phyloP scores from a whole-genome alignment of 164 flowering plant genomes.

The Vitis amurensis region DNA sequence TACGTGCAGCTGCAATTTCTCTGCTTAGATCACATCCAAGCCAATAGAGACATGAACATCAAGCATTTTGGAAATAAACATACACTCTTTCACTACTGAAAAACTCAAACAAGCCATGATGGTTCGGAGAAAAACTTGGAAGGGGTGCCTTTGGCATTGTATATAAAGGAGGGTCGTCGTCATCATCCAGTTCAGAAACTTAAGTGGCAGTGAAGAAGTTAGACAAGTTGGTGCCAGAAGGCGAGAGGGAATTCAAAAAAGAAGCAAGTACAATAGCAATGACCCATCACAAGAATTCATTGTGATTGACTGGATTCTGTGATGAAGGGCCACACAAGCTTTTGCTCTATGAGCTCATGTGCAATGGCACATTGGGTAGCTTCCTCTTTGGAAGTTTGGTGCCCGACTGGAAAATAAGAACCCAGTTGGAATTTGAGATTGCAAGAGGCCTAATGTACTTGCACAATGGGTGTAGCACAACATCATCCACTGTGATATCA shows the following conservation, averaged over 20 bases:
- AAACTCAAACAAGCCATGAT: constrained; percentile 15
- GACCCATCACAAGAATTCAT: constrained; percentile 23
- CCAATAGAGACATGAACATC: not conserved
- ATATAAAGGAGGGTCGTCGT: constrained; percentile 15
- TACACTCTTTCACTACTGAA: constrained; percentile 10
- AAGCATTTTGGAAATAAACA: not conserved
- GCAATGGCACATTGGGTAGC: constrained; percentile 9
- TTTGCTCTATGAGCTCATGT: no score
- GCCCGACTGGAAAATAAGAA: no score
- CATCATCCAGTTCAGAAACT: not conserved
- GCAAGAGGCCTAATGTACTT: no score
- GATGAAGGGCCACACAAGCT: constrained; percentile 9
- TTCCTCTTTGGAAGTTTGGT: not conserved
- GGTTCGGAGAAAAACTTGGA: constrained; percentile 22
- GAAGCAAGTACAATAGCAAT: constrained; percentile 17
- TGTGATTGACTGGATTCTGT: constrained; percentile 14
- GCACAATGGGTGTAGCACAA: no score
- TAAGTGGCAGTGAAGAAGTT: constrained; percentile 23
- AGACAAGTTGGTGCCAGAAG: constrained; percentile 2
- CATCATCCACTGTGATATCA: no score
- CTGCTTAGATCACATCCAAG: no score
- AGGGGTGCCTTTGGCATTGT: constrained; percentile 23
- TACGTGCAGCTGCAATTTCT: not conserved
- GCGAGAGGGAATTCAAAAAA: constrained; percentile 18
- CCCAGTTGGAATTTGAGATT: no score